phyloP scores from a whole-genome alignment of 352 stramenopile genomes.

The Phytophthora fragariae region DNA sequence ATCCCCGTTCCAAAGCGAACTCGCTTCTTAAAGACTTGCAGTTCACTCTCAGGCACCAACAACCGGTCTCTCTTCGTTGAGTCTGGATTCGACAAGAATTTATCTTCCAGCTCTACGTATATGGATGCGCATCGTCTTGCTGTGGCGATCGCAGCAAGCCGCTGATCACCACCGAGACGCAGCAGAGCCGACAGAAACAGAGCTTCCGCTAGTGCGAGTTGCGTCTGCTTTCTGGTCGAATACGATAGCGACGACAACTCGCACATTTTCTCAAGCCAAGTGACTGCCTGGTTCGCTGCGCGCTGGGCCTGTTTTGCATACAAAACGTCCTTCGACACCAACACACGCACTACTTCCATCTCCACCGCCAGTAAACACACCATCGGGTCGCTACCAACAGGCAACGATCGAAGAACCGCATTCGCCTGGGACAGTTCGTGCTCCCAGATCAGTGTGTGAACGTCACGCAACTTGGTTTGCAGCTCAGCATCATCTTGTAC shows the following conservation, averaged over 20 bases:
- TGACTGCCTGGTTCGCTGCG: slow-evolving; percentile 31
- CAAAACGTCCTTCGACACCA: slow-evolving; percentile 50
- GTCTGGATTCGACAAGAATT: slow-evolving; percentile 15
- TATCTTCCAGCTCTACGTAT: slow-evolving; percentile 35
- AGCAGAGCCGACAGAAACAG: slow-evolving; percentile 40
- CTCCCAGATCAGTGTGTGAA: slow-evolving; percentile 39
- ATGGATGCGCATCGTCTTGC: slow-evolving; percentile 34
- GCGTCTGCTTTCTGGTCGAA: slow-evolving; percentile 30
- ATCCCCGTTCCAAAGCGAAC: slow-evolving; percentile 45
- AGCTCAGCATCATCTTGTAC: slow-evolving; percentile 21
- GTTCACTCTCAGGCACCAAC: slow-evolving; percentile 18
- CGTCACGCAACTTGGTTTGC: slow-evolving; percentile 29
- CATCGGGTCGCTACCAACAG: slow-evolving; percentile 31
- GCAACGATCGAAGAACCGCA: slow-evolving; percentile 10
- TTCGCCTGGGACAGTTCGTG: slow-evolving; percentile 37
- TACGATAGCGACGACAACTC: slow-evolving; percentile 44
- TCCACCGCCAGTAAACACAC: slow-evolving; percentile 38
- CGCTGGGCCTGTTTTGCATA: slow-evolving; percentile 34
- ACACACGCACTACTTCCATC: slow-evolving; percentile 42
- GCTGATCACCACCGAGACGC: slow-evolving; percentile 39
- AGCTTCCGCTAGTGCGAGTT: slow-evolving; percentile 41
- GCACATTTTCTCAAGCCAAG: slow-evolving; percentile 38
- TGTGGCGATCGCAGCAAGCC: slow-evolving; percentile 36
- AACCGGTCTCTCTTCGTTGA: slow-evolving; percentile 20
- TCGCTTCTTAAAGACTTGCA: slow-evolving; percentile 24